Evolutionary conservation across 148 eudicot genomes (phyloP), one percentile per base, ranked within the genome.

Genomic region (Silene uniflora): DNA sequence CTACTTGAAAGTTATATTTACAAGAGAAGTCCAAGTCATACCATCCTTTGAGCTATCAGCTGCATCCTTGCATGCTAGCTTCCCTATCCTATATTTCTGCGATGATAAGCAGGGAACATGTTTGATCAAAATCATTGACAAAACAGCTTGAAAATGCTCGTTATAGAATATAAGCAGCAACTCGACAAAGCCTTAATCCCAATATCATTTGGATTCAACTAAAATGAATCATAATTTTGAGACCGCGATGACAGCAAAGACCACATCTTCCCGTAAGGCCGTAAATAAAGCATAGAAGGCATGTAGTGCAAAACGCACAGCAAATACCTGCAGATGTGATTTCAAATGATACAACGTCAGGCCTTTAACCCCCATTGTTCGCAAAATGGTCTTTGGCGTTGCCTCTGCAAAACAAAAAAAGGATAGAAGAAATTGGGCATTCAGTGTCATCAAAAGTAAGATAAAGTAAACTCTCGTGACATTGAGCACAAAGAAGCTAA

Each of bases 301-400:
- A 73, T 35, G 32, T 32, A 35, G 54, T 16, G n/a, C 1, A 42
- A 60, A 60, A 49, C n/a, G n/a, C n/a, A n/a, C n/a, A n/a, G n/a
- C n/a, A n/a, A 64, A 21, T 75, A 85, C 91, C 91, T 89, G 93
- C 76, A 91, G 88, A 79, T 91, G 96, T 39, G 92, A 89, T 79
- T 91, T 91, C 83, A 91, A 80, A 77, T 91, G 97, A 83, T 91
- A 91, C 68, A 91, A 85, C n/a, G 97, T 91, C 54, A 91, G 89
- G 63, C 97, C 97, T 83, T 91, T 91, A 44, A 91, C 97, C 27
- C 97, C 97, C 97, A 91, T 91, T 73, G 92, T 83, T 79, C 91
- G 88, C 90, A 91, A 74, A 64, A 89, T 89, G 18, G 90, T 85
- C 80, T 91, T 91, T n/a, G 97, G 97, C 29, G 97, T 91, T 76